Evolutionary conservation across 805 yeast species (phyloP), one percentile per base, ranked within the genome.

Genomic region (Yarrowia porcina): DNA sequence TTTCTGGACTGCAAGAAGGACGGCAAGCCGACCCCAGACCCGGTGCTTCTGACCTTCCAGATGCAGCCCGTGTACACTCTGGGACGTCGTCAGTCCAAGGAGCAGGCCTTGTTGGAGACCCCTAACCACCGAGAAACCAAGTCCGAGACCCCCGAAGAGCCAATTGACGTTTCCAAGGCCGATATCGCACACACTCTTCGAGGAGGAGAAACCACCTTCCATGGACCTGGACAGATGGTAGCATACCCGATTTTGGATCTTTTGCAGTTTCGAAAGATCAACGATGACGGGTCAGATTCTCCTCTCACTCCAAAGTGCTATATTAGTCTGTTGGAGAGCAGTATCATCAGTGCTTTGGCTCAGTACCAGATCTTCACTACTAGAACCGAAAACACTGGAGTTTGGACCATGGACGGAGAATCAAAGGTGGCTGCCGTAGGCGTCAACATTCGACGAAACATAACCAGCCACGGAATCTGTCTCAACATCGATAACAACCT

Each of bases 131-230:
- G 5, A 69, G 65, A 28, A 13, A 45, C 2, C 74, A 70, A 60
- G 65, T 47, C 65, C 71, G 66, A 52, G 65, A 47, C 67, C 72
- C 73, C 28, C 63, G 59, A 18, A 71, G 68, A 6, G 64, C 32
- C 66, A 52, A 27, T 52, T 25, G 75, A 68, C 32, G 57, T 59
- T 18, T 87, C 91, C 15, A 79, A 79, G 15, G 63, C 63, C 33
- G 42, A 44, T 30, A 89, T 84, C 70, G 81, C 86, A n/a, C 93
- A 89, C 69, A 82, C 94, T 0, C 84, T 84, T 61, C 78, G 99
- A 65, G 99, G 99, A 15, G 99, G 99, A 0, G 96, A 94, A 72
- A 84, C 94, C 1, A 94, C 99, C 0, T 94, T 89, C 79, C 99
- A 94, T 75, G 98, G 98, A 0, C 88, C 94, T 0, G 99, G 99